Evolutionary conservation across 2,329 filamentous ascomycete species (phyloP), one percentile per base, ranked within the genome.

Genomic region (Rhynchosporium secalis): DNA sequence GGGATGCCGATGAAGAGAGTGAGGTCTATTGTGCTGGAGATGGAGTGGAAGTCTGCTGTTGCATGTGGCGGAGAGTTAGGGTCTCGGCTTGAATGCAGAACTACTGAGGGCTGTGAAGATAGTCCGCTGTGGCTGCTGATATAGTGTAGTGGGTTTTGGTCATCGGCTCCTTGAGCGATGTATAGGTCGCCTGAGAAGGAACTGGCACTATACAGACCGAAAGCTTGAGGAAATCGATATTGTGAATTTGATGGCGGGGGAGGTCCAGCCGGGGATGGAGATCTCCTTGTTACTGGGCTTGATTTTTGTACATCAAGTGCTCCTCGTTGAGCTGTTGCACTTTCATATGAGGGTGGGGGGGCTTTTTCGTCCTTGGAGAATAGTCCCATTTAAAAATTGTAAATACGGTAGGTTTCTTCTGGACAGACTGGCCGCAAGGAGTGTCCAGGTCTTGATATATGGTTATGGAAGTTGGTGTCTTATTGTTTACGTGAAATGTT

Each of bases 141-240:
- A 47, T 68, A 63, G 57, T 62, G 67, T 20, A 67, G 56, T 1
- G 60, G 57, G 1, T 57, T n/a, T 6, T 64, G 59, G n/a, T 64
- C 58, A n/a, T 64, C 56, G 26, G 62, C 54, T 31, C 57, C 41
- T 33, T 31, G 52, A 12, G 66, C 62, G 20, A 69, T 63, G 43
- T 61, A 38, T 7, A 67, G 38, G 41, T 69, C 61, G 38, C 56
- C 49, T 0, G 45, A 20, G 13, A 56, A 63, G 6, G 41, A 57
- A 2, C 57, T 20, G 31, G 66, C 63, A 15, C 61, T 57, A 56
- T 69, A 68, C 29, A 68, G 40, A 10, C 67, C 67, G 52, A 69
- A 68, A 12, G 31, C 33, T 40, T 51, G 56, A 2, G 67, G 67
- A 15, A 69, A 67, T 3, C 60, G 62, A 43, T 52, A 45, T 48